Evolutionary conservation across 345 rosid genomes (phyloP), one percentile per base, ranked within the genome.

Genomic region (Rubroshorea leprosula): DNA sequence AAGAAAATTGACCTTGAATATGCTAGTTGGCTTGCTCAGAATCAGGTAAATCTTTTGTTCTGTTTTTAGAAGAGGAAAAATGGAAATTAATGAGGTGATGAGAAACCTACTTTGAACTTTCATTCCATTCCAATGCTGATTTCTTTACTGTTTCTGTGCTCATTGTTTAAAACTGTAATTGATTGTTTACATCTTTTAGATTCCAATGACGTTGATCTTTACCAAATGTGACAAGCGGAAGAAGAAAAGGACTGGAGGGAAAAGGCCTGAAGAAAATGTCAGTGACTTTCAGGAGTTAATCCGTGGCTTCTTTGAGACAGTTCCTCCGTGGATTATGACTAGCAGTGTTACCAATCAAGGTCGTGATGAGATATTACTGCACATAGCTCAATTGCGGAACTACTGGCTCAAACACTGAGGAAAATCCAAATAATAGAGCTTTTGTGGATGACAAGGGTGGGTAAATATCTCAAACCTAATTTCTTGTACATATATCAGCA

Each of bases 321-420:
- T 85, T 11, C 99, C 99, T 3, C 99, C 99, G 14, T 92, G 97
- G 99, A 92, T 92, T 51, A 86, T 89, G 99, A 92, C 99, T 22
- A 92, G 99, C 78, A 82, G 99, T 57, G 87, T 83, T 62, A 85
- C 99, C 3, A 84, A 85, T 76, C 94, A 89, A 75, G 99, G 99
- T 21, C 91, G 97, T 41, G 99, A 92, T 67, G 99, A 92, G 81
- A 87, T 92, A 64, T 71, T 92, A 51, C 64, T 92, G 72, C 99
- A 89, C 77, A 83, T 89, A 87, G 97, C 99, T 70, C 99, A 92
- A 67, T 68, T 92, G 63, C 76, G 94, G 62, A 86, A 82, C 82
- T 89, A 92, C 74, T 92, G 99, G 97, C 91, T 83, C 51, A 92
- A 81, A 73, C 83, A 89, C 63, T 49, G 57, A 58, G 17, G 19